phyloP scores from a whole-genome alignment of 495 filamentous ascomycete species.

The Aspergillus panamensis region DNA sequence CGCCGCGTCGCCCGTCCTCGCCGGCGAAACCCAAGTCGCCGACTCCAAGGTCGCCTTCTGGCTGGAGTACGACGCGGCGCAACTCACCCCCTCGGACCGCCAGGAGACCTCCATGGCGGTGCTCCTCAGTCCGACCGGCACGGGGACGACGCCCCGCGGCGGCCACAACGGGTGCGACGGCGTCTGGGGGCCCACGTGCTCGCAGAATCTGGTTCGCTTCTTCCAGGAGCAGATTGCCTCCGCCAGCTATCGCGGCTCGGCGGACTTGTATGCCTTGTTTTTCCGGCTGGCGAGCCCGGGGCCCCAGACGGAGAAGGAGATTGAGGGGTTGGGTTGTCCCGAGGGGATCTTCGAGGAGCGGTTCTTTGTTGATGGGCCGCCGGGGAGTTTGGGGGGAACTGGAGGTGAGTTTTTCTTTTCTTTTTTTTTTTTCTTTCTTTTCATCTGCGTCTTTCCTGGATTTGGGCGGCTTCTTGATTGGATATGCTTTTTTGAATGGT shows the following conservation, averaged over 20 bases:
- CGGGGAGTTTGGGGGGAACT: not conserved
- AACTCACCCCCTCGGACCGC: not conserved
- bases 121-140: not conserved
- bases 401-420: not conserved
- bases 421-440: not conserved
- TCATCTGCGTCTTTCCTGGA: too few species aligned
- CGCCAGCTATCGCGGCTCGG: not conserved
- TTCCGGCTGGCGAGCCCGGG: not conserved
- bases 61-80: not conserved
- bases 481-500: too few species aligned
- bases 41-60: constrained; percentile 7
- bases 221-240: not conserved
- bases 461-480: too few species aligned
- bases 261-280: not conserved
- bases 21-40: not conserved
- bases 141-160: not conserved
- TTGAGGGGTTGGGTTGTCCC: not conserved
- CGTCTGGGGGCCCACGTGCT: not conserved
- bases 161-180: constrained; percentile 4
- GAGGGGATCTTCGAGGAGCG: not conserved
- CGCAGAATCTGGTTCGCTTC: not conserved
- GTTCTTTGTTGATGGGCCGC: not conserved
- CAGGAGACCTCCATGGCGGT: constrained; percentile 3
- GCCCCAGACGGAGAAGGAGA: not conserved
- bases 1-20: not conserved